Percentiles rank a stretch among this genome's conserved stretches.
Conservation (phyloP, 2,329 filamentous ascomycete genomes). For the Apiospora kogelbergensis region DNA sequence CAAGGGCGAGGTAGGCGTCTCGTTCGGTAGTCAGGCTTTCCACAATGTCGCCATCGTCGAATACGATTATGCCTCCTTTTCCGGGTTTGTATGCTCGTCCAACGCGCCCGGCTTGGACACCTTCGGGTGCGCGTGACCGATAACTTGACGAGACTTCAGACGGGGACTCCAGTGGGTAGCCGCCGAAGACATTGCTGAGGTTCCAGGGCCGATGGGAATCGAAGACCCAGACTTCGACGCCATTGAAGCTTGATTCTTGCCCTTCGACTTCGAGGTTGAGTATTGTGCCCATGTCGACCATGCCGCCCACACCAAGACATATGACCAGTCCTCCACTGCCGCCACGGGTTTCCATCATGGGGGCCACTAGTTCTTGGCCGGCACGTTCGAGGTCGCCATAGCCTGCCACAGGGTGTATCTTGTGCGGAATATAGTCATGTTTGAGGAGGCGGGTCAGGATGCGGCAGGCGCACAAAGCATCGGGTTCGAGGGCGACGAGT, state of each 20-base stretch:
- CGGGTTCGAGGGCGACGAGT: constrained; percentile 89
- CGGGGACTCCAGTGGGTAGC: constrained; percentile 57
- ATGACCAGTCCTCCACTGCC: constrained; percentile 87
- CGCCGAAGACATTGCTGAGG: constrained; percentile 87
- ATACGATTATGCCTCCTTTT: constrained; percentile 86
- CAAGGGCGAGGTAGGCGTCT: constrained; percentile 80
- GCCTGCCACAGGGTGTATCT: constrained; percentile 91
- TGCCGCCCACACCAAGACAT: constrained; percentile 87
- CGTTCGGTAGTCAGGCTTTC: constrained; percentile 73
- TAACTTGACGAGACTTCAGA: constrained; percentile 47
- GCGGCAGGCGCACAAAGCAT: constrained; percentile 91
- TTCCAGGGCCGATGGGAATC: constrained; percentile 95
- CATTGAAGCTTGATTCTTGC: constrained; percentile 68
- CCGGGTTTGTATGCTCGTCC: constrained; percentile 71
- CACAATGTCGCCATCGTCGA: constrained; percentile 94
- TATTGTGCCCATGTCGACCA: constrained; percentile 81
- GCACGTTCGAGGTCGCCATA: constrained; percentile 85
- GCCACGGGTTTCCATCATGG: constrained; percentile 83
- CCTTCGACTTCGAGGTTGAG: constrained; percentile 72
- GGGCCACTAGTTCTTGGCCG: constrained; percentile 75
- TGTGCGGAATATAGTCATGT: constrained; percentile 96
- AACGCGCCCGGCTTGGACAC: constrained; percentile 73
- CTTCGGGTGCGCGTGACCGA: constrained; percentile 55
- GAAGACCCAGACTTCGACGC: constrained; percentile 94
- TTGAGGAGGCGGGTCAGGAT: constrained; percentile 93